Evolutionary conservation across 176 grass and related monocot genomes (phyloP).

Genomic region (Alloteropsis semialata): DNA sequence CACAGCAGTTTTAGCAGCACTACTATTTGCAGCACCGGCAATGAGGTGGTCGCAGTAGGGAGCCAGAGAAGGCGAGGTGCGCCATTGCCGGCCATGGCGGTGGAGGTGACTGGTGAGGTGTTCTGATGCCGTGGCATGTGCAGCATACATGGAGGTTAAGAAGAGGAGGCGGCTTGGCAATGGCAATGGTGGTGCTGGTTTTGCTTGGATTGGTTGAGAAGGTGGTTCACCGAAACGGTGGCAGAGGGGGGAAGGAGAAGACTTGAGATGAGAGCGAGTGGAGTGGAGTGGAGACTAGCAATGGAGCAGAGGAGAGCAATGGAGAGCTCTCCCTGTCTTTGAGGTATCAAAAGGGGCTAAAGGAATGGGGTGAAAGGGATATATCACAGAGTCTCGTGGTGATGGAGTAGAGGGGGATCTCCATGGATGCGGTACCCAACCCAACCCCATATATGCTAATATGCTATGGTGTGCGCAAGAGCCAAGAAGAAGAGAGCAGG

Average conservation of each 20-base stretch:
- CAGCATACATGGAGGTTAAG: constrained; percentile 19
- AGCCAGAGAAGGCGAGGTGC: constrained; percentile 5
- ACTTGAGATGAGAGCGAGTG: background rate
- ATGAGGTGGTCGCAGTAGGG: background rate
- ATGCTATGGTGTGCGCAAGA: background rate
- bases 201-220: constrained; percentile 40
- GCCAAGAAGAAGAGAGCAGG: background rate
- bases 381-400: background rate
- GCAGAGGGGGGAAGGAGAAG: background rate
- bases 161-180: constrained; percentile 15
- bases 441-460: too few species aligned
- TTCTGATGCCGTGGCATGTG: constrained; percentile 14
- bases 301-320: constrained; percentile 5
- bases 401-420: background rate
- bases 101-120: background rate
- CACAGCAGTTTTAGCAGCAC: background rate
- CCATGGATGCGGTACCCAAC: background rate
- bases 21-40: background rate
- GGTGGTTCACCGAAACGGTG: constrained; percentile 40
- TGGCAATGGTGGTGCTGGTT: background rate
- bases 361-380: constrained; percentile 13
- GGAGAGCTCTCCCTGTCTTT: background rate
- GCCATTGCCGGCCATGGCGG: constrained; percentile 18
- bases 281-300: background rate
- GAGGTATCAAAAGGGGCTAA: constrained; percentile 18